Percentiles rank a stretch among this genome's conserved stretches.
Evolutionary conservation across 768 basidiomycete genomes (phyloP).

Genomic region (Pisolithus tinctorius): DNA sequence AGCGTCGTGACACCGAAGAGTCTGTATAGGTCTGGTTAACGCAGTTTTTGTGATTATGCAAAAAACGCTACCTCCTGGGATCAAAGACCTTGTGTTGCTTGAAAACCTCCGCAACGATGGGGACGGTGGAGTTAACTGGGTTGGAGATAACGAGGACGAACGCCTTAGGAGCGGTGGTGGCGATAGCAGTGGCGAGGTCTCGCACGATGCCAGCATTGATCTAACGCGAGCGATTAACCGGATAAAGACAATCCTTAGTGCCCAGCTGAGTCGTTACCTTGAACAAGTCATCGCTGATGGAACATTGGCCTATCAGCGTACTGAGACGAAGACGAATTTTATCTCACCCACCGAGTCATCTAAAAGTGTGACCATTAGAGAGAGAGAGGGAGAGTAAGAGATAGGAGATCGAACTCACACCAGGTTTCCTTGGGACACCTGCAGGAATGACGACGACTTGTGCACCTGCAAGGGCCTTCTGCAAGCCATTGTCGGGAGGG

Average conservation of each 20-base stretch:
- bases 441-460: constrained; percentile 94
- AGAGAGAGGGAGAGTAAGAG: background rate
- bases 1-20: constrained; percentile 97
- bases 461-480: constrained; percentile 77
- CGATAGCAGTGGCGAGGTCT: constrained; percentile 87
- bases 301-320: constrained; percentile 5
- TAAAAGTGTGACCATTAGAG: constrained; percentile 11
- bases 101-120: constrained; percentile 91
- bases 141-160: constrained; percentile 96
- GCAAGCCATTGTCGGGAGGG: constrained; percentile 72
- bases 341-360: constrained; percentile 43
- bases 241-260: background rate
- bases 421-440: constrained; percentile 93
- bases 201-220: constrained; percentile 98
- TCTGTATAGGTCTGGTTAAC: constrained; percentile 34
- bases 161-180: constrained; percentile 78
- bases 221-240: constrained; percentile 32
- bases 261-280: constrained; percentile 46
- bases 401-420: constrained; percentile 43
- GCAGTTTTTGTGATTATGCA: background rate
- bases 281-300: constrained; percentile 84
- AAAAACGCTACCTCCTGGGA: constrained; percentile 66
- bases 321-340: background rate
- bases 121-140: constrained; percentile 99
- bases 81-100: constrained; percentile 90